These are phyloP conservation scores for Mikania micrantha DNA, from an alignment of 129 eudicot genomes.

Conservation along the genomic window DNA sequence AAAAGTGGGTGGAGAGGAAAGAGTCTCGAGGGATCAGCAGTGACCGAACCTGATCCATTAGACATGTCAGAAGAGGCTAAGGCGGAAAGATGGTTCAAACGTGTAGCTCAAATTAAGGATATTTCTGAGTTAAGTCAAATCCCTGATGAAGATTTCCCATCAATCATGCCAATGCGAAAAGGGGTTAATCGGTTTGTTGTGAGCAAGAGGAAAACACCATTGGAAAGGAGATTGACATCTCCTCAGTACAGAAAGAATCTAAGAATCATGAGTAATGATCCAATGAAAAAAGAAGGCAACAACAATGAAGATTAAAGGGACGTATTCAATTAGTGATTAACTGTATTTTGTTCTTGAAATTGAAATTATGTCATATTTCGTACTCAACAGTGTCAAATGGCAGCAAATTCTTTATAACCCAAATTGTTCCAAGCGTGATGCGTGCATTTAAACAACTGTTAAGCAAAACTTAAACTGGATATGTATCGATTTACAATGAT, in stretches of 20 bases:
- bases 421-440: background rate
- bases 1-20: conserved; percentile 51
- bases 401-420: background rate
- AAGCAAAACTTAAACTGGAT: background rate
- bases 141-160: conserved; percentile 93
- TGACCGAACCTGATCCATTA: conserved; percentile 65
- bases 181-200: conserved; percentile 93
- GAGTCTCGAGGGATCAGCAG: conserved; percentile 90
- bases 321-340: background rate
- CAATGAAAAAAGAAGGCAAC: conserved; percentile 37
- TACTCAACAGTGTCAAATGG: background rate
- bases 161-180: conserved; percentile 96
- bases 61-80: conserved; percentile 99
- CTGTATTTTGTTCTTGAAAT: background rate
- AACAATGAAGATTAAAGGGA: conserved; percentile 22
- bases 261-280: conserved; percentile 51
- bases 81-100: conserved; percentile 83
- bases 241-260: conserved; percentile 79
- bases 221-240: conserved; percentile 86
- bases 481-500: background rate
- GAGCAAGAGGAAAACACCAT: conserved; percentile 88
- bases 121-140: conserved; percentile 84
- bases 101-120: conserved; percentile 96
- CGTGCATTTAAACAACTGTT: background rate
- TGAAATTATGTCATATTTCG: background rate